Conservation (phyloP, 148 eudicot genomes). For the Amaranthus palmeri region DNA sequence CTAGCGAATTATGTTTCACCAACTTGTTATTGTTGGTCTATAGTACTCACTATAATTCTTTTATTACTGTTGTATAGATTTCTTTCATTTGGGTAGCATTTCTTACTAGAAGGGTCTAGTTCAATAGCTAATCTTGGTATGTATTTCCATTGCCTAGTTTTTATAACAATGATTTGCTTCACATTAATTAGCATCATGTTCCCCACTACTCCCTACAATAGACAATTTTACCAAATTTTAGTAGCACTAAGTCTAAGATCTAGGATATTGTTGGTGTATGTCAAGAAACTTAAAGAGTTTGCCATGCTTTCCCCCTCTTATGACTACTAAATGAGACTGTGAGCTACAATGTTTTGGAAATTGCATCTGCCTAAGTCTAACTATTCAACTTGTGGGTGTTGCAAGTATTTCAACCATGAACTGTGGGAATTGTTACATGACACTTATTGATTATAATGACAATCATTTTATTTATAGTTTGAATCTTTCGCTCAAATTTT, state of each 20-base stretch:
- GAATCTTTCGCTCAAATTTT: too few species aligned
- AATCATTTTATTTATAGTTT: too few species aligned
- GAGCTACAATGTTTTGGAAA: conserved; percentile 1
- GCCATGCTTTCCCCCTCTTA: not conserved
- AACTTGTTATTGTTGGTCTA: too few species aligned
- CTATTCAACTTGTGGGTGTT: not conserved
- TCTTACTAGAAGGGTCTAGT: not conserved
- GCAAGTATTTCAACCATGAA: not conserved
- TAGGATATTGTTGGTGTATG: conserved; percentile 6
- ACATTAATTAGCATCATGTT: conserved; percentile 9
- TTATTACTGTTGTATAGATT: not conserved
- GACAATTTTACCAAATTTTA: conserved; percentile 7
- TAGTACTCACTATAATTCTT: too few species aligned
- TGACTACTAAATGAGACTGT: not conserved
- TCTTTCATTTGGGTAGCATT: not conserved
- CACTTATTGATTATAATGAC: too few species aligned
- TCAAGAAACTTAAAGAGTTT: not conserved
- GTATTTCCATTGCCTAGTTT: not conserved
- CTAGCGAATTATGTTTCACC: too few species aligned
- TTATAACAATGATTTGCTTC: not conserved
- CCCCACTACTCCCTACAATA: conserved; percentile 5
- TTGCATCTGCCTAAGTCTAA: not conserved
- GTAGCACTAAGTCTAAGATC: conserved; percentile 8
- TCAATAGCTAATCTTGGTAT: not conserved
- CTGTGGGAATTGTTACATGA: not conserved